Percentiles rank a stretch among this genome's conserved stretches.
Conservation (phyloP, 2,329 filamentous ascomycete species). For the Curvularia eragrostidis region DNA sequence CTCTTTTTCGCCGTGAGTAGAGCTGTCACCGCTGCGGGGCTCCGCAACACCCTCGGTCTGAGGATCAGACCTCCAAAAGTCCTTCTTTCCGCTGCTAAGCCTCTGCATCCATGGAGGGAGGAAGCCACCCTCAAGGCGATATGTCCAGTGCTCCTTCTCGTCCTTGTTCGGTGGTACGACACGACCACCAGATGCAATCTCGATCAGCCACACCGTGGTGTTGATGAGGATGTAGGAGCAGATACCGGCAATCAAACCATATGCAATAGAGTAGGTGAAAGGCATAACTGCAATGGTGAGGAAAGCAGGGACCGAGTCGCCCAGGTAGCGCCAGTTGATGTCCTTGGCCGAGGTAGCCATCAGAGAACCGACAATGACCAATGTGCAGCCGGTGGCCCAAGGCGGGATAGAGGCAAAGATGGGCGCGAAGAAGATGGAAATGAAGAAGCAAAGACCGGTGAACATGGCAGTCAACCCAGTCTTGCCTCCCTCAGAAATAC, state of each 20-base stretch:
- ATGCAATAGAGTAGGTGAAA: conserved; percentile 87
- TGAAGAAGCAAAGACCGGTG: conserved; percentile 77
- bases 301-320: conserved; percentile 84
- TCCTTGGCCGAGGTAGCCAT: conserved; percentile 80
- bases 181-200: conserved; percentile 69
- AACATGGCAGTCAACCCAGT: conserved; percentile 84
- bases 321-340: conserved; percentile 85
- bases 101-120: conserved; percentile 76
- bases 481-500: conserved; percentile 85
- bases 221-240: conserved; percentile 80
- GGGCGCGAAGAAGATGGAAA: conserved; percentile 86
- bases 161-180: conserved; percentile 78
- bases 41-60: conserved; percentile 37
- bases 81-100: conserved; percentile 69
- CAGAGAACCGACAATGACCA: conserved; percentile 85
- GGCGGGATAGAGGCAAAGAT: conserved; percentile 90
- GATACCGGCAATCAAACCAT: conserved; percentile 83
- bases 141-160: conserved; percentile 81
- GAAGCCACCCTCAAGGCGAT: conserved; percentile 75
- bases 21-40: conserved; percentile 37
- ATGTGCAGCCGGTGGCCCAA: conserved; percentile 88
- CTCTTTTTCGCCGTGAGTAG: conserved; percentile 34
- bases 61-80: conserved; percentile 67
- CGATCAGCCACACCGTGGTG: conserved; percentile 70
- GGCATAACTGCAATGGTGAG: conserved; percentile 86